Evolutionary conservation across 176 grass and related monocot species (phyloP).

Genomic region (Dendrocalamus sinicus): DNA sequence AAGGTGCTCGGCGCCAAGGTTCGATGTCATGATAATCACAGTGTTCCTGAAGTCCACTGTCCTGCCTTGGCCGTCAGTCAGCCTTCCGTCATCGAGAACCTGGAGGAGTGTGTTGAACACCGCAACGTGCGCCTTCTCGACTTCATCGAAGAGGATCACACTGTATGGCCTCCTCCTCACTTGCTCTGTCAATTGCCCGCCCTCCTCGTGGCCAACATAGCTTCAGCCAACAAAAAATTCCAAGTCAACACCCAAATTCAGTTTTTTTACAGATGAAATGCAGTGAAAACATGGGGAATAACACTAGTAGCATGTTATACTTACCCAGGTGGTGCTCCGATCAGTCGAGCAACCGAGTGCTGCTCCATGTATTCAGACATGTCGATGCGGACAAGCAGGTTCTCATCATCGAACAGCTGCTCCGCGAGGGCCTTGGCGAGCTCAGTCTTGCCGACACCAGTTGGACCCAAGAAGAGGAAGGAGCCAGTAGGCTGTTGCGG

Average conservation of each 20-base stretch:
- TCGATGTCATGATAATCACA: constrained; percentile 97
- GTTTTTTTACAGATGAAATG: not conserved
- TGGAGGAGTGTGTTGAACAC: constrained; percentile 99
- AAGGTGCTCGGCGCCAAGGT: constrained; percentile 94
- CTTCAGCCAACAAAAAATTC: constrained; percentile 29
- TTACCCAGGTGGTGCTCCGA: constrained; percentile 93
- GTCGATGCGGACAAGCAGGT: constrained; percentile 88
- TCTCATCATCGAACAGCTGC: constrained; percentile 95
- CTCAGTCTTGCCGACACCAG: constrained; percentile 93
- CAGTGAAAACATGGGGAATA: not conserved
- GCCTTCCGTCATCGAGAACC: constrained; percentile 87
- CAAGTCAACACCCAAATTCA: constrained; percentile 31
- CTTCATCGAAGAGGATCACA: constrained; percentile 95
- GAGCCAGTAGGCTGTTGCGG: constrained; percentile 92
- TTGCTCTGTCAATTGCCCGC: constrained; percentile 87
- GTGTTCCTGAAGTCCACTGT: constrained; percentile 95
- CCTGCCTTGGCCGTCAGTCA: constrained; percentile 89
- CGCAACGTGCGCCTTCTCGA: constrained; percentile 87
- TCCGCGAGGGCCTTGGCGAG: constrained; percentile 94
- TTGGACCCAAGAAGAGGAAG: constrained; percentile 90
- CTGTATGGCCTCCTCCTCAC: constrained; percentile 84
- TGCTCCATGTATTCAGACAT: constrained; percentile 99
- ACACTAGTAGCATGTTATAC: not conserved
- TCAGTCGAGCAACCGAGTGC: constrained; percentile 84
- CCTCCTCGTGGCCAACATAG: constrained; percentile 97